A percentile compares a stretch with the other conserved stretches of the same genome.
phyloP scores from a whole-genome alignment of 208 protist species.

The Leptomonas pyrrhocoris region DNA sequence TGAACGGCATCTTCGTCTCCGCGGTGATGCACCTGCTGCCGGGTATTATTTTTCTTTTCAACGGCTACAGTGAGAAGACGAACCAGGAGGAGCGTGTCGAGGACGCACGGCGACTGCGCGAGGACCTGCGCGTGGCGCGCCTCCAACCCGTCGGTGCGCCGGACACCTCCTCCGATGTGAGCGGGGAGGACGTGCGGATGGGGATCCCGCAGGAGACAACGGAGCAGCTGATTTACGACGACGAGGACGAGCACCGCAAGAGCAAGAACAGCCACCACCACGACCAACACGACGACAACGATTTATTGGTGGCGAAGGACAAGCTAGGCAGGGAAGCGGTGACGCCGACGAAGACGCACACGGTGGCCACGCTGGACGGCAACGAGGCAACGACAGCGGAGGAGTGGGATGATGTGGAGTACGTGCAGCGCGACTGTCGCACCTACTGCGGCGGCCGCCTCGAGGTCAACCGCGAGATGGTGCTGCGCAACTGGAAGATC shows the following conservation, averaged over 20 bases:
- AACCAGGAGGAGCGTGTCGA: conserved; percentile 61
- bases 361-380: background rate
- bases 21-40: conserved; percentile 58
- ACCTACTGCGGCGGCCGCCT: conserved; percentile 24
- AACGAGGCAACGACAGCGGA: background rate
- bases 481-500: conserved; percentile 30
- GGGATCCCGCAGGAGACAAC: background rate
- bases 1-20: conserved; percentile 54
- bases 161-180: background rate
- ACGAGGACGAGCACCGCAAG: background rate
- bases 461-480: conserved; percentile 34
- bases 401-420: conserved; percentile 3
- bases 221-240: background rate
- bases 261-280: background rate
- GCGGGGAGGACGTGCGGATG: conserved; percentile 2
- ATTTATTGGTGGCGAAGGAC: conserved; percentile 1
- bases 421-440: conserved; percentile 19
- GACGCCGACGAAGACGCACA: background rate
- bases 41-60: conserved; percentile 52
- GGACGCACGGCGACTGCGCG: conserved; percentile 36
- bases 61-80: conserved; percentile 63
- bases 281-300: background rate
- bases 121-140: conserved; percentile 12
- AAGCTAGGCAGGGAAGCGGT: background rate
- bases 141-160: background rate